A percentile compares a stretch with the other conserved stretches of the same genome.
Conservation (phyloP, 805 yeast species). For the Monosporozyma aquatica region DNA sequence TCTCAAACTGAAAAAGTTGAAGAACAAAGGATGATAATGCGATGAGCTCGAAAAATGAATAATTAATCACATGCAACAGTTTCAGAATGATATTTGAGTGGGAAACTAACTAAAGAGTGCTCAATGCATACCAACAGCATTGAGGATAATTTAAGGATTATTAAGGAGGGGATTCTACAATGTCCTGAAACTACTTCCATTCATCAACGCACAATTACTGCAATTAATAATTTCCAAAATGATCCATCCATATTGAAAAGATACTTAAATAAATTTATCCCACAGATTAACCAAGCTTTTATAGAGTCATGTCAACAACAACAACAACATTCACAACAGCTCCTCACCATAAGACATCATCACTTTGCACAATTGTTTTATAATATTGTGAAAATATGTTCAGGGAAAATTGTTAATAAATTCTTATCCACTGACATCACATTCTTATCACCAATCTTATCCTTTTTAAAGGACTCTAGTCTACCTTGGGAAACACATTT, state of each 20-base stretch:
- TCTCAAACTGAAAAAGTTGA: too few species aligned
- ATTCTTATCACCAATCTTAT: constrained; percentile 35
- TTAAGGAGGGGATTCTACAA: neutral
- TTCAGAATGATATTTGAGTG: too few species aligned
- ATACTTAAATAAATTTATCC: constrained; percentile 7
- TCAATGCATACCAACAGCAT: neutral
- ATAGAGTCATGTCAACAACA: neutral
- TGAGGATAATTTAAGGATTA: neutral
- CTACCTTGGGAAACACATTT: constrained; percentile 39
- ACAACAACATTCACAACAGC: neutral
- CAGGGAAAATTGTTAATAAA: constrained; percentile 49
- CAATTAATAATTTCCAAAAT: constrained; percentile 21
- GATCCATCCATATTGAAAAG: constrained; percentile 17
- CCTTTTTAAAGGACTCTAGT: constrained; percentile 9
- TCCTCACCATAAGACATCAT: too few species aligned
- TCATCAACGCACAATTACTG: constrained; percentile 1
- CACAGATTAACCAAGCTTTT: neutral
- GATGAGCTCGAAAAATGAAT: too few species aligned
- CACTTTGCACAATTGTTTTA: constrained; percentile 43
- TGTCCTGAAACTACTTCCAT: neutral
- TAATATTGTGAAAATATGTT: constrained; percentile 54
- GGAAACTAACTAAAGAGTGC: too few species aligned
- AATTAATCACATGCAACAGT: too few species aligned
- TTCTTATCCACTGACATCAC: constrained; percentile 54
- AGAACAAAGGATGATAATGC: too few species aligned